Evolutionary conservation across 2,329 filamentous ascomycete species (phyloP).

Genomic region (Fusarium sp.): DNA sequence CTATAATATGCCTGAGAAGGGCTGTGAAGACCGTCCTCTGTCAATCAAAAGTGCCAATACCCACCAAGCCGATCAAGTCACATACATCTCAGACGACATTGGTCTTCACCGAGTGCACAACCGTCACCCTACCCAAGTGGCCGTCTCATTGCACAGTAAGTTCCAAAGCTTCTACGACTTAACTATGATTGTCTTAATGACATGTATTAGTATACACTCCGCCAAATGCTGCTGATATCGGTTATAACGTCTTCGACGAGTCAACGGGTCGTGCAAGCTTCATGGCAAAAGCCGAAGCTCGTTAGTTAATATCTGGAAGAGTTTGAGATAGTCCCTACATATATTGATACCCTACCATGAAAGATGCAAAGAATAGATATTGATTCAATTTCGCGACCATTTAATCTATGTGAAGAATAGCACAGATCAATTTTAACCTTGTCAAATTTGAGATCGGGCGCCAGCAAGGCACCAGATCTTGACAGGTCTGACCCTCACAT

Average conservation of each 20-base stretch:
- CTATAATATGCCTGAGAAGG: background rate
- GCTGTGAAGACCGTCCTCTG: background rate
- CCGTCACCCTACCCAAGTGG: slow-evolving; percentile 11
- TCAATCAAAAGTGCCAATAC: background rate
- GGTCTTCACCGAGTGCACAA: slow-evolving; percentile 12
- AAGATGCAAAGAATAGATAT: background rate
- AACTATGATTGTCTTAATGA: no score
- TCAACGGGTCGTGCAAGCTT: slow-evolving; percentile 7
- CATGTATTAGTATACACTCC: background rate
- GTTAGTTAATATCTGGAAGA: background rate
- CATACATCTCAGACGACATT: slow-evolving; percentile 11
- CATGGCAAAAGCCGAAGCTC: background rate
- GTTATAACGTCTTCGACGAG: slow-evolving; percentile 13
- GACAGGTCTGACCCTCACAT: background rate
- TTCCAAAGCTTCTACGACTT: no score
- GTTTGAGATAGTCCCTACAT: background rate
- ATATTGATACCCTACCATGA: background rate
- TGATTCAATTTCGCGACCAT: background rate
- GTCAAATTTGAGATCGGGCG: no score
- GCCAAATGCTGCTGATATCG: slow-evolving; percentile 10
- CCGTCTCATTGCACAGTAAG: slow-evolving; percentile 7
- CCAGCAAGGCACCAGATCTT: background rate
- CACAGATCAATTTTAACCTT: rapidly evolving
- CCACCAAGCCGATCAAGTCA: slow-evolving; percentile 2
- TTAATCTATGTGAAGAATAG: background rate